Conservation (phyloP, 1,284 basidiomycete species). For the Apiotrichum laibachii region DNA sequence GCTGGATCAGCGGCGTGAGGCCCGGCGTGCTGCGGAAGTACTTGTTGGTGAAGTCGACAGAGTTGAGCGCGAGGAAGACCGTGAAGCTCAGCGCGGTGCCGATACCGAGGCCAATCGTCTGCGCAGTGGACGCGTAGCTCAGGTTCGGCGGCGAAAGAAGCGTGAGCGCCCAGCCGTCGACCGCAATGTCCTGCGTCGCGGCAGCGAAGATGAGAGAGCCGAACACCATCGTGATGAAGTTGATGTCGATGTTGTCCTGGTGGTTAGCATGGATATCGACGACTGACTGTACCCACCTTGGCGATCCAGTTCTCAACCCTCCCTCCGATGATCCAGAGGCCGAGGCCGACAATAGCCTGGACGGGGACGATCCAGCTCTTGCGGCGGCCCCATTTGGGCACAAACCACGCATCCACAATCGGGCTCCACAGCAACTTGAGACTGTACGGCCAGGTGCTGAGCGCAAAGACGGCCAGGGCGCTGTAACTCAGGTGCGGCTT, state of each 20-base stretch:
- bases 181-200: slow-evolving; percentile 98
- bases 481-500: slow-evolving; percentile 94
- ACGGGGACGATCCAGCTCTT: slow-evolving; percentile 99
- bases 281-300: slow-evolving; percentile 60
- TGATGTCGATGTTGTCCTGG: slow-evolving; percentile 77
- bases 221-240: slow-evolving; percentile 79
- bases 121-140: slow-evolving; percentile 95
- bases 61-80: slow-evolving; percentile 95
- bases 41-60: slow-evolving; percentile 79
- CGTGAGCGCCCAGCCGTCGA: slow-evolving; percentile 97
- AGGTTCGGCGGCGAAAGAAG: slow-evolving; percentile 92
- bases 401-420: slow-evolving; percentile 89
- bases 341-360: slow-evolving; percentile 80
- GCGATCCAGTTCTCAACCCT: slow-evolving; percentile 77
- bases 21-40: slow-evolving; percentile 61
- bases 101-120: slow-evolving; percentile 94
- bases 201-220: slow-evolving; percentile 90
- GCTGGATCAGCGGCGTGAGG: slow-evolving; percentile 76
- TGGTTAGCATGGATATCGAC: not conserved
- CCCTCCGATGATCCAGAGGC: slow-evolving; percentile 83
- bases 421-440: slow-evolving; percentile 98
- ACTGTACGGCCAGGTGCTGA: slow-evolving; percentile 94
- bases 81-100: slow-evolving; percentile 97
- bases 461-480: slow-evolving; percentile 89
- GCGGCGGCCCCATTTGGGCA: slow-evolving; percentile 69